Percentiles rank a stretch among this genome's conserved stretches.
Conservation (phyloP, 1,284 basidiomycete genomes). For the Ceratobasidium sp. region DNA sequence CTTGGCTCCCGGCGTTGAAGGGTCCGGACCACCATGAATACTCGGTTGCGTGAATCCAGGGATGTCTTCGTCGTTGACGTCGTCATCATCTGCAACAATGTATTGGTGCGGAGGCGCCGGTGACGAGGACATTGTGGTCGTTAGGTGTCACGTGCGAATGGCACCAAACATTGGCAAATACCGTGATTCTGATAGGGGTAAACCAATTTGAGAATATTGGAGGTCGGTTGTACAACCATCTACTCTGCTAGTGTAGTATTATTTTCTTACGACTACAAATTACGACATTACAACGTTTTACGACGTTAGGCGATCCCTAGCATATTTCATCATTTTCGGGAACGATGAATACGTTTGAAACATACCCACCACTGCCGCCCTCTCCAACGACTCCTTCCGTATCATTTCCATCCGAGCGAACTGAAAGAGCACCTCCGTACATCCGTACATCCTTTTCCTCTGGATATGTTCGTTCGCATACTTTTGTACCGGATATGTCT, state of each 20-base stretch:
- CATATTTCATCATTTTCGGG: background rate
- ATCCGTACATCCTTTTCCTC: constrained; percentile 36
- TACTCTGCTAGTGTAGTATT: background rate
- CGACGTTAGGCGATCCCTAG: background rate
- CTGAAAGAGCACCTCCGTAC: background rate
- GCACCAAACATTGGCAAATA: constrained; percentile 22
- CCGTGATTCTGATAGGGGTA: constrained; percentile 23
- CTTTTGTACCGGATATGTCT: background rate
- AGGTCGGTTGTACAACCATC: constrained; percentile 3
- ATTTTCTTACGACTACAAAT: constrained; percentile 16
- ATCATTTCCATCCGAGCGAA: background rate
- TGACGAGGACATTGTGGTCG: constrained; percentile 31
- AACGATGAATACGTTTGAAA: constrained; percentile 14
- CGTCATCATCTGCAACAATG: constrained; percentile 64
- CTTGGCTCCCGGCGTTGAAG: constrained; percentile 68
- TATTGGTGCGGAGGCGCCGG: constrained; percentile 40
- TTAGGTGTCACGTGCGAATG: background rate
- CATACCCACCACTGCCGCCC: constrained; percentile 8
- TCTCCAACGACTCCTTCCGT: constrained; percentile 13
- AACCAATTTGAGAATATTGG: background rate
- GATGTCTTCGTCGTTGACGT: constrained; percentile 77
- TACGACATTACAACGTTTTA: background rate
- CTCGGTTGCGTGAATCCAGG: constrained; percentile 72
- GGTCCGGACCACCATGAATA: constrained; percentile 48
- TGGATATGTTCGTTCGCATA: constrained; percentile 21